Conservation (phyloP, 495 filamentous ascomycete species). For the Hypoxylon lienhwacheense region DNA sequence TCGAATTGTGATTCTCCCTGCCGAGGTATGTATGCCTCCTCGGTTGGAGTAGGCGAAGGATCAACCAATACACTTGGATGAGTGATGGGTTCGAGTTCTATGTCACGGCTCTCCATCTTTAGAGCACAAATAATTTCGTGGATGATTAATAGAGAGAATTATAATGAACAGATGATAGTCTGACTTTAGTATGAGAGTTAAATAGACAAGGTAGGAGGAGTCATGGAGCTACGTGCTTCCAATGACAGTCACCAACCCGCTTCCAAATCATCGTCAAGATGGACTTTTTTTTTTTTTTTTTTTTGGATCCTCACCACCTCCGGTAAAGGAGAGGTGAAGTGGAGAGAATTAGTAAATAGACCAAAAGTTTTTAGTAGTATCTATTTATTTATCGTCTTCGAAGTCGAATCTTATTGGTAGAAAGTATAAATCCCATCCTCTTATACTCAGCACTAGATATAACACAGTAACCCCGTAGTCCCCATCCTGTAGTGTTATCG, state of each 20-base stretch:
- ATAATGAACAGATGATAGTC: background rate
- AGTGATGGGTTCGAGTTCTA: conserved; percentile 20
- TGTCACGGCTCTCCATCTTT: conserved; percentile 23
- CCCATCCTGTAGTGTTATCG: no score
- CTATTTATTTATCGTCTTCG: conserved; percentile 7
- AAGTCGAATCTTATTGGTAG: conserved; percentile 6
- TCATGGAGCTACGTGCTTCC: background rate
- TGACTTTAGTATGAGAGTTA: background rate
- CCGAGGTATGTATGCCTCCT: background rate
- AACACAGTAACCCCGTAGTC: no score
- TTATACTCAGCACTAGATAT: background rate
- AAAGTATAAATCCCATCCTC: background rate
- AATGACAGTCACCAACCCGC: background rate
- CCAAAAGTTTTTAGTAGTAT: conserved; percentile 18
- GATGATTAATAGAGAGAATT: background rate
- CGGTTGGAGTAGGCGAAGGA: background rate
- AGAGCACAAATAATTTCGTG: background rate
- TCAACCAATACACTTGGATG: conserved; percentile 3
- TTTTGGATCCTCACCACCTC: conserved; percentile 11
- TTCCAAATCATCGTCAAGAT: no score
- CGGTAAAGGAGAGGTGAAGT: conserved; percentile 21
- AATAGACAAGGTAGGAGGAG: background rate
- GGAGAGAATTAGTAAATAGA: conserved; percentile 14
- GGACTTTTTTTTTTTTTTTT: no score
- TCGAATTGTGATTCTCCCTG: conserved; percentile 4